Conservation (phyloP, 176 grass and related monocot species). For the Puya raimondii region DNA sequence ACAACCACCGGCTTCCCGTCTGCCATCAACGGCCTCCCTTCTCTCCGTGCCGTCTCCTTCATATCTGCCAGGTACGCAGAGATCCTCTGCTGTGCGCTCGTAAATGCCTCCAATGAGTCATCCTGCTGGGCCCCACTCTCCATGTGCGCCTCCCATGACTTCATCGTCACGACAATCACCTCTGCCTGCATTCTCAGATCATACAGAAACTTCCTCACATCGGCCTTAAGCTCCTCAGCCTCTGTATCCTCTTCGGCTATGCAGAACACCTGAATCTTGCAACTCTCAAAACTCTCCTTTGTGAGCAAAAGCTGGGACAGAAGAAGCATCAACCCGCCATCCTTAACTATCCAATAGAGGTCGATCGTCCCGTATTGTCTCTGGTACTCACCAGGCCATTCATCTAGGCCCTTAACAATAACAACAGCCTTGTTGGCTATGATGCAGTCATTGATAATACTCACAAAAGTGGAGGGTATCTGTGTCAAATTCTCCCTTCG, state of each 20-base stretch:
- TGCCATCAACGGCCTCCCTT: constrained; percentile 51
- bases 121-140: constrained; percentile 54
- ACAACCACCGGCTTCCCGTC: constrained; percentile 67
- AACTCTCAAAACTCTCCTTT: constrained; percentile 86
- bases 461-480: constrained; percentile 94
- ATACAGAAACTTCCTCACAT: constrained; percentile 95
- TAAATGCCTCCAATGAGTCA: constrained; percentile 73
- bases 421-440: constrained; percentile 98
- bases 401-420: constrained; percentile 94
- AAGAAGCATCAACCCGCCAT: constrained; percentile 94
- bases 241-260: constrained; percentile 94
- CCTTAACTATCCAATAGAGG: constrained; percentile 94
- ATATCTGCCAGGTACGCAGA: constrained; percentile 64
- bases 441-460: constrained; percentile 96
- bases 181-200: constrained; percentile 97
- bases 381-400: constrained; percentile 96
- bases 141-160: constrained; percentile 60
- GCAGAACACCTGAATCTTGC: constrained; percentile 97
- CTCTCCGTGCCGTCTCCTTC: constrained; percentile 50
- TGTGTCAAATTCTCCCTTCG: constrained; percentile 75
- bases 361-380: constrained; percentile 92
- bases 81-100: constrained; percentile 66
- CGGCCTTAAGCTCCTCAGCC: constrained; percentile 86
- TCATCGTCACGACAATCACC: constrained; percentile 89
- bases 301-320: constrained; percentile 94